Evolutionary conservation across 352 stramenopile species (phyloP).

Genomic region (Phytophthora sp.): DNA sequence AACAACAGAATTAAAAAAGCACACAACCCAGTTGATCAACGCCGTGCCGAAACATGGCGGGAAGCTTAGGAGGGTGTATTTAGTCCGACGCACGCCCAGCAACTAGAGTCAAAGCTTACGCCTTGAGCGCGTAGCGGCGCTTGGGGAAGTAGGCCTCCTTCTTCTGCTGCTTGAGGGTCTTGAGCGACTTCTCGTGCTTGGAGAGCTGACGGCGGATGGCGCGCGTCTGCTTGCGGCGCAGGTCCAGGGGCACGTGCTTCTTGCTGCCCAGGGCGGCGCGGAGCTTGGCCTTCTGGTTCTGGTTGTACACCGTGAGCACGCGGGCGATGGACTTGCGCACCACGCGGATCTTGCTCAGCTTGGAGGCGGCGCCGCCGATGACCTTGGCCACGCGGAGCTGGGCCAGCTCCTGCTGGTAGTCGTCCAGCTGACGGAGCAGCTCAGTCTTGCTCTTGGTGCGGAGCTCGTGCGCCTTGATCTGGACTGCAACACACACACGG

Average conservation of each 20-base stretch:
- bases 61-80: conserved; percentile 78
- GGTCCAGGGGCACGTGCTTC: conserved; percentile 98
- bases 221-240: conserved; percentile 99
- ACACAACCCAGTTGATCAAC: conserved; percentile 29
- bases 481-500: conserved; percentile 48
- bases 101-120: conserved; percentile 87
- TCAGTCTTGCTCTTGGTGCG: conserved; percentile 98
- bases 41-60: conserved; percentile 42
- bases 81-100: conserved; percentile 47
- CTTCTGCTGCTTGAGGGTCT: conserved; percentile 95
- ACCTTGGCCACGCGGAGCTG: conserved; percentile 99
- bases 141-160: conserved; percentile 97
- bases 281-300: conserved; percentile 98
- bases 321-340: conserved; percentile 99
- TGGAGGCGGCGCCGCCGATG: conserved; percentile 97
- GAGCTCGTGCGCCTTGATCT: conserved; percentile 99
- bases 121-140: conserved; percentile 98
- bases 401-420: conserved; percentile 98
- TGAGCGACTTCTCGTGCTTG: conserved; percentile 93
- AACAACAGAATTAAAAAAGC: conserved; percentile 1
- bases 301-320: conserved; percentile 99
- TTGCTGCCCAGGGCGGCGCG: conserved; percentile 93
- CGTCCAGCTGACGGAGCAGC: conserved; percentile 97
- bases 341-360: conserved; percentile 99
- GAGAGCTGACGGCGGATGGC: conserved; percentile 97